Percentiles rank a stretch among this genome's conserved stretches.
Conservation (phyloP, 2,329 filamentous ascomycete genomes). For the Fusarium dimerum region DNA sequence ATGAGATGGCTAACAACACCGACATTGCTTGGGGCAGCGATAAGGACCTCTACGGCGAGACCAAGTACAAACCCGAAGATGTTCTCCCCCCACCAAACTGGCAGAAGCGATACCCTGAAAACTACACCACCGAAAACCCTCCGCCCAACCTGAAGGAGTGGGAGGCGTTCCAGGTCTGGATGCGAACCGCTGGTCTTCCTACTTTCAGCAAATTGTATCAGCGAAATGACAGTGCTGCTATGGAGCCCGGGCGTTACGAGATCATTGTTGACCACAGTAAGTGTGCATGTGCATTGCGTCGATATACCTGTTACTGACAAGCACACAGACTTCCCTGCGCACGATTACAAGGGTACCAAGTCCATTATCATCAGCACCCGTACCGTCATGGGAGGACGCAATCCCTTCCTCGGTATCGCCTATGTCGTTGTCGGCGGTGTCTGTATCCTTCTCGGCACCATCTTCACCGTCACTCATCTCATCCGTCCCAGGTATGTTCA, state of each 20-base stretch:
- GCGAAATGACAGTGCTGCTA: constrained; percentile 70
- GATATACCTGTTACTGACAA: constrained; percentile 10
- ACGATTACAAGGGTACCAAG: constrained; percentile 81
- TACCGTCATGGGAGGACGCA: constrained; percentile 91
- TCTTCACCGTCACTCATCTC: constrained; percentile 90
- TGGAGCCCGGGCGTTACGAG: constrained; percentile 73
- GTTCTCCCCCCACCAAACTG: constrained; percentile 88
- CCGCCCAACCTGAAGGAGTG: constrained; percentile 74
- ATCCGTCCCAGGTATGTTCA: constrained; percentile 78
- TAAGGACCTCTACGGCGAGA: constrained; percentile 72
- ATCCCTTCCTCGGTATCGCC: constrained; percentile 93
- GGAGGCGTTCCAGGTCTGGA: constrained; percentile 96
- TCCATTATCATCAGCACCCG: constrained; percentile 85
- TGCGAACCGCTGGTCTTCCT: constrained; percentile 92
- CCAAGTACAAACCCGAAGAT: constrained; percentile 63
- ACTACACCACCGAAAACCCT: constrained; percentile 64
- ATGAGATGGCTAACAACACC: constrained; percentile 71
- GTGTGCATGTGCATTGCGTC: constrained; percentile 36
- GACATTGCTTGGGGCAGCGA: constrained; percentile 89
- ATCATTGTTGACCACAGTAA: constrained; percentile 77
- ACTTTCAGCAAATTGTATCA: constrained; percentile 92
- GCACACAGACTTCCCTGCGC: constrained; percentile 73
- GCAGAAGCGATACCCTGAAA: constrained; percentile 66
- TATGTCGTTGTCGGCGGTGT: constrained; percentile 93
- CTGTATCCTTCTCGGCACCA: constrained; percentile 81